A percentile compares a stretch with the other conserved stretches of the same genome.
These are phyloP conservation scores for Coprinopsis marcescibilis DNA, from an alignment of 768 basidiomycete species.

Conservation along the genomic window DNA sequence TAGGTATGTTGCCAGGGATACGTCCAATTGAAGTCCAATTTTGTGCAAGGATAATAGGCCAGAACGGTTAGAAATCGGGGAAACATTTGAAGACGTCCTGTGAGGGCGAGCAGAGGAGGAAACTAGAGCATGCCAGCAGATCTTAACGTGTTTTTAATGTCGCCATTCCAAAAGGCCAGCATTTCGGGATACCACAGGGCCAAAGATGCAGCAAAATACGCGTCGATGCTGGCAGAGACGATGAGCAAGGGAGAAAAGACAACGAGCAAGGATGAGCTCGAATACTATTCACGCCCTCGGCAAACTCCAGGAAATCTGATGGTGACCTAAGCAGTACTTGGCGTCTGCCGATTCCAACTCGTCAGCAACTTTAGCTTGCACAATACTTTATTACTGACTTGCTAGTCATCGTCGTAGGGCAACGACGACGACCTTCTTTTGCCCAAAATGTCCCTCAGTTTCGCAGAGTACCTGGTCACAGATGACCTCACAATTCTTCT, in stretches of 20 bases:
- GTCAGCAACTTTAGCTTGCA: background rate
- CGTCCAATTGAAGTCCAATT: background rate
- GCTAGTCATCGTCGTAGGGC: too few species aligned
- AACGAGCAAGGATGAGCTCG: constrained; percentile 4
- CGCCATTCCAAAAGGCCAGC: background rate
- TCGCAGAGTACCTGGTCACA: constrained; percentile 60
- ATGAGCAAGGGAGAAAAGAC: background rate
- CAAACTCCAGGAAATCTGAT: too few species aligned
- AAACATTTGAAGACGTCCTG: background rate
- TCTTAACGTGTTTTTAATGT: background rate
- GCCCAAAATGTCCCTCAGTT: constrained; percentile 26
- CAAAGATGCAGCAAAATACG: background rate
- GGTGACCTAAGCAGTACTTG: constrained; percentile 7
- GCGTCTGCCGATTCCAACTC: constrained; percentile 5
- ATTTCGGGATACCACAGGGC: background rate
- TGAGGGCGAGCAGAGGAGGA: background rate
- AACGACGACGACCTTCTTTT: too few species aligned
- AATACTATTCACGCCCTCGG: background rate
- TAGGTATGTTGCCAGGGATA: background rate
- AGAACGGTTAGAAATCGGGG: constrained; percentile 4
- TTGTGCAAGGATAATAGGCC: constrained; percentile 4
- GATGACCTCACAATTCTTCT: constrained; percentile 78
- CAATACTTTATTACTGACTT: too few species aligned
- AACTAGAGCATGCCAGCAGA: background rate
- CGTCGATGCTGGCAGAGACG: constrained; percentile 1